Percentiles rank a stretch among this genome's conserved stretches.
phyloP scores from a whole-genome alignment of 179 eudicot species.

The Beta corolliflora region DNA sequence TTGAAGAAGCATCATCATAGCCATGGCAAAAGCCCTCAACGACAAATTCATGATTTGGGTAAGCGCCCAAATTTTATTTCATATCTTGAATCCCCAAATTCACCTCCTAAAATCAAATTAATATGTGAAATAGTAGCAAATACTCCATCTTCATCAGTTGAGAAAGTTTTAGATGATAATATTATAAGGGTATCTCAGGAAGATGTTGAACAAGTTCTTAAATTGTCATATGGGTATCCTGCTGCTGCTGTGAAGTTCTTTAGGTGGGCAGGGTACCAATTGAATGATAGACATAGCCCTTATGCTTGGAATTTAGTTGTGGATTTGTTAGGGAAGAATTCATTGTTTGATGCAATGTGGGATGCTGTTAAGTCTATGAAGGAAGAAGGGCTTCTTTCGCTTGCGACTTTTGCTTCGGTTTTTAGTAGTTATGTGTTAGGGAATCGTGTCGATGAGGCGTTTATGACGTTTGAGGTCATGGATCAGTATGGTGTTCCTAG shows the following conservation, averaged over 20 bases:
- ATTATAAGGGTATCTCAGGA: slow-evolving; percentile 39
- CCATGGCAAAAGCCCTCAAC: slow-evolving; percentile 16
- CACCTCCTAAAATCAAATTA: slow-evolving; percentile 52
- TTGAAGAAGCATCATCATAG: slow-evolving; percentile 23
- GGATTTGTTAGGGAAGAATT: slow-evolving; percentile 69
- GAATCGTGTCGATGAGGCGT: slow-evolving; percentile 52
- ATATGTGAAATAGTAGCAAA: slow-evolving; percentile 66
- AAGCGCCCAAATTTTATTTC: slow-evolving; percentile 58
- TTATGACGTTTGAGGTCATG: slow-evolving; percentile 65
- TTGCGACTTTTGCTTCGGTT: slow-evolving; percentile 74
- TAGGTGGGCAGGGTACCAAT: slow-evolving; percentile 60
- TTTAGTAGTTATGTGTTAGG: slow-evolving; percentile 67
- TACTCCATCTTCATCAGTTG: slow-evolving; percentile 45
- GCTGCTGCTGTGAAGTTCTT: slow-evolving; percentile 70
- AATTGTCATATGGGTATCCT: slow-evolving; percentile 60
- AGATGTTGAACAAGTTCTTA: slow-evolving; percentile 71
- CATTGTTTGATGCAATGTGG: slow-evolving; percentile 83
- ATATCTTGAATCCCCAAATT: slow-evolving; percentile 50
- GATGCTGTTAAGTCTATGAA: slow-evolving; percentile 79
- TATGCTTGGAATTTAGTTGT: slow-evolving; percentile 77
- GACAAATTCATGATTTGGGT: slow-evolving; percentile 30
- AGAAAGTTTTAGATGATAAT: slow-evolving; percentile 52
- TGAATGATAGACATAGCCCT: slow-evolving; percentile 51
- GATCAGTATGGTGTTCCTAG: slow-evolving; percentile 56
- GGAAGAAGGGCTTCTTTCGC: slow-evolving; percentile 50